Evolutionary conservation across 2,329 filamentous ascomycete species (phyloP), one percentile per base, ranked within the genome.

Genomic region (Scytalidium sp.): DNA sequence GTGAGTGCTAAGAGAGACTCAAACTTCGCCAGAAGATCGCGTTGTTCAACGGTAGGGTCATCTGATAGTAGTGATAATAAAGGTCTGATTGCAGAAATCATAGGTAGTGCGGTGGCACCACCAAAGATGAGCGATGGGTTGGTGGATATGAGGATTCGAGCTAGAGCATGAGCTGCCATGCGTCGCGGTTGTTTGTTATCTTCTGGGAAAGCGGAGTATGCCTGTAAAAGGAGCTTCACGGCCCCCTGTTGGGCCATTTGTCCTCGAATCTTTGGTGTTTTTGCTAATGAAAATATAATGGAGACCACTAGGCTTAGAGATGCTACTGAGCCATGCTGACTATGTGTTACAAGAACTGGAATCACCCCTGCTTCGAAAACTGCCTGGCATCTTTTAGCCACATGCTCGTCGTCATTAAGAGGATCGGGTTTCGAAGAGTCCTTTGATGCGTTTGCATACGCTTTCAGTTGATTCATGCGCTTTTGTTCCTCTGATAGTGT

Each of bases 181-280:
- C 82, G 78, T 54, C 75, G 78, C 53, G 62, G 70, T 51, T 60
- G 64, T 32, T 62, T 67, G 52, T 78, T 77, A 2, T 75, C 71
- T 23, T 80, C 74, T 2, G 80, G 75, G 3, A 90, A 75, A n/a
- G 75, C 73, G 11, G 78, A 75, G 78, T 84, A 84, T 48, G 85
- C 80, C 13, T 85, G 80, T 21, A 97, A 79, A 19, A 97, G 78
- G 1, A 97, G 79, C 60, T 88, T 94, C 17, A 97, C 81, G 2
- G 89, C 90, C n/a, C 94, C 94, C 75, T 97, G 92, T 64, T 97
- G 94, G 3, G 91, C 89, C 56, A 99, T 83, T 44, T 82, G 78
- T 1, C 90, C 88, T 10, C 94, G 84, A 50, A 90, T 77, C 49
- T 83, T 83, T 36, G 84, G 76, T n/a, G 84, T 85, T 60, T 85